These are phyloP conservation scores for Annulohypoxylon stygium DNA, from an alignment of 495 filamentous ascomycete species.

Conservation along the genomic window DNA sequence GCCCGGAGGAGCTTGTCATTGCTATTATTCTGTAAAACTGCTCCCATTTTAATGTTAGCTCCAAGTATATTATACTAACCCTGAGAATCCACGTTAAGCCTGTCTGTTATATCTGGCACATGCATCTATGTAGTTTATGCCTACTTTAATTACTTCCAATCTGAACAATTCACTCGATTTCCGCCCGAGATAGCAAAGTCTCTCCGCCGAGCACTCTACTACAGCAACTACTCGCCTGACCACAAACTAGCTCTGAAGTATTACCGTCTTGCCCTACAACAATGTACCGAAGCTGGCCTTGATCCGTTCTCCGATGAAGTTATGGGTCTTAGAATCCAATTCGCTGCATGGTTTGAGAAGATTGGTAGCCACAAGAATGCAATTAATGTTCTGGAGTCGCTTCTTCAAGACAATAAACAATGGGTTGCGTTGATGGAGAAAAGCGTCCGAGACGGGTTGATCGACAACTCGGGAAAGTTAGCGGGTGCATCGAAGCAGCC, in stretches of 20 bases:
- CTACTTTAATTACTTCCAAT: conserved; percentile 77
- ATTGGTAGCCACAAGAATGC: conserved; percentile 73
- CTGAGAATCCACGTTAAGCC: conserved; percentile 40
- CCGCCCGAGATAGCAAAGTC: conserved; percentile 82
- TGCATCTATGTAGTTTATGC: conserved; percentile 70
- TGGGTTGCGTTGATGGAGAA: conserved; percentile 73
- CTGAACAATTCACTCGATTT: conserved; percentile 70
- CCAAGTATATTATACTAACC: conserved; percentile 28
- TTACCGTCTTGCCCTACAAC: conserved; percentile 80
- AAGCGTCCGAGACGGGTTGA: conserved; percentile 63
- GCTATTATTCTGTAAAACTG: conserved; percentile 49
- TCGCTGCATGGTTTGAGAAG: conserved; percentile 83
- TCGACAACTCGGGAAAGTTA: conserved; percentile 47
- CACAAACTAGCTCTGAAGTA: conserved; percentile 81
- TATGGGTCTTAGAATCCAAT: conserved; percentile 85
- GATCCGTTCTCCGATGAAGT: conserved; percentile 92
- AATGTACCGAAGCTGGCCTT: conserved; percentile 77
- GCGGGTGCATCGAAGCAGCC: conserved; percentile 34
- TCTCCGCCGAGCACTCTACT: conserved; percentile 89
- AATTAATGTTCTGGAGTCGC: conserved; percentile 77
- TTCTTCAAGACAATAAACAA: conserved; percentile 70
- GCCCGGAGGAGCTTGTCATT: conserved; percentile 58
- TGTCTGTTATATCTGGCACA: conserved; percentile 63
- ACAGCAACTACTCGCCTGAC: conserved; percentile 78
- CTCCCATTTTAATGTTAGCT: not conserved